Conservation (phyloP, 73 alveolate genomes). For the Stentor coeruleus region DNA sequence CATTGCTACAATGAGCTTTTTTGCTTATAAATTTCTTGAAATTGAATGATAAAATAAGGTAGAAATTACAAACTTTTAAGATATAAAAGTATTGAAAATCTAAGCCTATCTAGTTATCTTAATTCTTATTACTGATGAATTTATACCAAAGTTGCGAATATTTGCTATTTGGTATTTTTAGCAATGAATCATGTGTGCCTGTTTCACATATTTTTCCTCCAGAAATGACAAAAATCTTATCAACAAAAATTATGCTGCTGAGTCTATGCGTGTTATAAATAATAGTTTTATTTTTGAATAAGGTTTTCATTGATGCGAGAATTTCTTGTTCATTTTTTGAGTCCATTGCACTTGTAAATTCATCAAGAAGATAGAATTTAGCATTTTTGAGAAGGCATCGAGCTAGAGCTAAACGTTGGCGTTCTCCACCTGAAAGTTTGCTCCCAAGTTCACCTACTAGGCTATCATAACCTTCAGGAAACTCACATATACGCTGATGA, state of each 20-base stretch:
- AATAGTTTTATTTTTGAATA: constrained; percentile 73
- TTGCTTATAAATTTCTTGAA: too few species aligned
- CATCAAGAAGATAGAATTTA: constrained; percentile 75
- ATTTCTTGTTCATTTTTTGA: constrained; percentile 72
- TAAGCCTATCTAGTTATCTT: too few species aligned
- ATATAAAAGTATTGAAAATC: too few species aligned
- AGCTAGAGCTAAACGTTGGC: constrained; percentile 74
- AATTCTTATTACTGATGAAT: not conserved
- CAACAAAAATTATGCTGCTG: constrained; percentile 73
- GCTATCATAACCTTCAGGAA: constrained; percentile 77
- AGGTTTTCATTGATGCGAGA: constrained; percentile 70
- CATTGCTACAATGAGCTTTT: too few species aligned
- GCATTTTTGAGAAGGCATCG: constrained; percentile 79
- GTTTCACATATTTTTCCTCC: constrained; percentile 79
- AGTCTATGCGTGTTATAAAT: constrained; percentile 91
- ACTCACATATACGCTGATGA: constrained; percentile 57
- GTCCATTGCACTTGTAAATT: constrained; percentile 86
- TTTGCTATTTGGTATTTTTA: constrained; percentile 26
- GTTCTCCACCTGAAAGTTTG: constrained; percentile 90
- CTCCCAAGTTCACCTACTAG: constrained; percentile 84
- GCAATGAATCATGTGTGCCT: constrained; percentile 80
- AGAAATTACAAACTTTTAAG: too few species aligned
- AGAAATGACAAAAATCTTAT: constrained; percentile 76
- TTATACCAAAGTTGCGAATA: constrained; percentile 30
- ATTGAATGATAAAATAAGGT: too few species aligned